A percentile compares a stretch with the other conserved stretches of the same genome.
phyloP scores from a whole-genome alignment of 352 stramenopile genomes.

The Globisporangium ultimum region DNA sequence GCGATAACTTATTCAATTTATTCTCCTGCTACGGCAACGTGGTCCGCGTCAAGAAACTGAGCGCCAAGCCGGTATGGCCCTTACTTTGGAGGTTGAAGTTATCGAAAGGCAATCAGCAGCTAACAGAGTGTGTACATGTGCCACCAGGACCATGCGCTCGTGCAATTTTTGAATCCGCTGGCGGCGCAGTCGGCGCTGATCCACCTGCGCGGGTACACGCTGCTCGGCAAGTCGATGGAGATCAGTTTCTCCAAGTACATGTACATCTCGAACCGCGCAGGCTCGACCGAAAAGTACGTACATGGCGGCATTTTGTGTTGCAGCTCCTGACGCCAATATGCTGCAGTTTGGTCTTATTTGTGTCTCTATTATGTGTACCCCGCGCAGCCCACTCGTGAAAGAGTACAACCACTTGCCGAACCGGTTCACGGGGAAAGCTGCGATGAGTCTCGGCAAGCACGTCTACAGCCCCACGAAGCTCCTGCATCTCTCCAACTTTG shows the following conservation, averaged over 20 bases:
- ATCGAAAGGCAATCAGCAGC: background rate
- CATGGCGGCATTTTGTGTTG: no score
- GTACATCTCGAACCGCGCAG: constrained; percentile 37
- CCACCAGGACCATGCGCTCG: constrained; percentile 44
- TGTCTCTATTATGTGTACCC: background rate
- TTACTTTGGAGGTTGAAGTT: background rate
- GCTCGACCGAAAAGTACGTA: constrained; percentile 10
- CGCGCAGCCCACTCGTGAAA: constrained; percentile 18
- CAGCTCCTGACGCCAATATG: no score
- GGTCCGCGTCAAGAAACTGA: constrained; percentile 54
- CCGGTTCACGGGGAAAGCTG: constrained; percentile 62
- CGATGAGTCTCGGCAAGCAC: constrained; percentile 43
- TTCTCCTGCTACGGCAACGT: constrained; percentile 75
- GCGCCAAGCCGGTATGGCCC: constrained; percentile 31
- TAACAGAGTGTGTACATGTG: background rate
- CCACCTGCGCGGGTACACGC: constrained; percentile 50
- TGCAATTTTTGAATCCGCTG: constrained; percentile 50
- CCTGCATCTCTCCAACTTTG: constrained; percentile 61
- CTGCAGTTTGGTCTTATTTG: background rate
- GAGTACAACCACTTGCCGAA: constrained; percentile 51
- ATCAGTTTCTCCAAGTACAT: constrained; percentile 63
- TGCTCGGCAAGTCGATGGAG: constrained; percentile 49
- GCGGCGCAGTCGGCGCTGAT: constrained; percentile 44
- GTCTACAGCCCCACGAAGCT: constrained; percentile 70
- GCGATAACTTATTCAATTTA: constrained; percentile 64